Percentiles rank a stretch among this genome's conserved stretches.
These are phyloP conservation scores for Picochlorum costavermella DNA, from an alignment of 139 green algal species.

Conservation along the genomic window DNA sequence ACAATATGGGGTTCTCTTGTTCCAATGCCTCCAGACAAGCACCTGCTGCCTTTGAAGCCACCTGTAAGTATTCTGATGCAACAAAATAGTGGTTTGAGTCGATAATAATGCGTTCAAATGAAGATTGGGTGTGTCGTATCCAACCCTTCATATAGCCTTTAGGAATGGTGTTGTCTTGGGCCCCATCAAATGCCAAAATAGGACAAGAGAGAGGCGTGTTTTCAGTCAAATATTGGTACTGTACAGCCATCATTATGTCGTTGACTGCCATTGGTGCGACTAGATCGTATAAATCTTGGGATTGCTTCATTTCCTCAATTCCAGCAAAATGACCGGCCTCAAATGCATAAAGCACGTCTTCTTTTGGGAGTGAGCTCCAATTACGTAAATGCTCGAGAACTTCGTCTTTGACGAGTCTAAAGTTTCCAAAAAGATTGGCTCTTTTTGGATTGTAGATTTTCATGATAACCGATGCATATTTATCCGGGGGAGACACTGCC, in stretches of 20 bases:
- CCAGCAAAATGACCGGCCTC: conserved; percentile 37
- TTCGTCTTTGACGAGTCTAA: conserved; percentile 10
- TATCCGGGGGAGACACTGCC: conserved; percentile 35
- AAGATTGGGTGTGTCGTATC: conserved; percentile 13
- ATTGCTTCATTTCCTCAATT: conserved; percentile 38
- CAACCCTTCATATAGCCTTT: conserved; percentile 23
- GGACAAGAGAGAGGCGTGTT: conserved; percentile 7
- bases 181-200: conserved; percentile 28
- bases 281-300: conserved; percentile 31
- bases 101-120: conserved; percentile 17
- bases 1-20: conserved; percentile 8
- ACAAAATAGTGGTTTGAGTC: conserved; percentile 44
- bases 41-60: conserved; percentile 3
- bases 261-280: conserved; percentile 38
- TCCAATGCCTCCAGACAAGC: conserved; percentile 21
- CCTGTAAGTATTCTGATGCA: conserved; percentile 22
- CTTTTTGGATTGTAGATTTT: conserved; percentile 24
- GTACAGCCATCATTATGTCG: conserved; percentile 44
- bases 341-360: conserved; percentile 29
- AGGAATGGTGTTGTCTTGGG: conserved; percentile 29
- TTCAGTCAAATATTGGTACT: conserved; percentile 15
- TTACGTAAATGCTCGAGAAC: conserved; percentile 20
- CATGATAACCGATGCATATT: conserved; percentile 32
- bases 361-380: conserved; percentile 19
- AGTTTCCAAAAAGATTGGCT: too few species aligned